These are phyloP conservation scores for Acanthamoeba quina DNA, from an alignment of 208 protist species.

Conservation along the genomic window DNA sequence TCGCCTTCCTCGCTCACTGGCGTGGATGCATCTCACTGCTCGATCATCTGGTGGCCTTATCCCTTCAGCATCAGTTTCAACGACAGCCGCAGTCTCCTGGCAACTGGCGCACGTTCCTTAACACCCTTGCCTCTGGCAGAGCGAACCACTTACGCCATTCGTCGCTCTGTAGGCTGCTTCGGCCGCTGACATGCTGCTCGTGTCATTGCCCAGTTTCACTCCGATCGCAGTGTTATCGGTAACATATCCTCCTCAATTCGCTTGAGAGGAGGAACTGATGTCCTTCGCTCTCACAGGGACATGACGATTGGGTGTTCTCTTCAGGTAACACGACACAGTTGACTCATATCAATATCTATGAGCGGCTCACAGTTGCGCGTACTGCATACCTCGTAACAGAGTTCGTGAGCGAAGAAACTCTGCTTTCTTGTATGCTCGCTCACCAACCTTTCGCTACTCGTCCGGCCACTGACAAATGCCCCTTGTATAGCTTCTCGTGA, in stretches of 20 bases:
- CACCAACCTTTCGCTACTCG: background rate
- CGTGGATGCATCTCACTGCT: background rate
- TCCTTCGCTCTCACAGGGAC: background rate
- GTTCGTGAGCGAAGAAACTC: background rate
- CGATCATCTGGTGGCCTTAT: background rate
- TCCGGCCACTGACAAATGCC: background rate
- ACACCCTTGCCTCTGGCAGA: background rate
- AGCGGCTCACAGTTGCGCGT: background rate
- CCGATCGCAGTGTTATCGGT: background rate
- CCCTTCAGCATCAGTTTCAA: slow-evolving; percentile 1
- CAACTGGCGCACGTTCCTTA: slow-evolving; percentile 8
- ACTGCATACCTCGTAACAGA: background rate
- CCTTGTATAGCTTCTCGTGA: background rate
- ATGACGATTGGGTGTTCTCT: slow-evolving; percentile 42
- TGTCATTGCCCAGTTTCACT: slow-evolving; percentile 11
- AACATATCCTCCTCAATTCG: background rate
- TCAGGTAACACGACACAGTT: background rate
- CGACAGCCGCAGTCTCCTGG: background rate
- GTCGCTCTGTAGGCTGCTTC: background rate
- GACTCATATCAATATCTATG: background rate
- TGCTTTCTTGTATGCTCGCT: background rate
- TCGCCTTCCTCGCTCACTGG: background rate
- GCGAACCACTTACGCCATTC: background rate
- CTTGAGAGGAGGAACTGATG: background rate
- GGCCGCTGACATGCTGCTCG: slow-evolving; percentile 12